These are phyloP conservation scores for Gossypium aridum DNA, from an alignment of 441 rosid genomes.

Conservation along the genomic window DNA sequence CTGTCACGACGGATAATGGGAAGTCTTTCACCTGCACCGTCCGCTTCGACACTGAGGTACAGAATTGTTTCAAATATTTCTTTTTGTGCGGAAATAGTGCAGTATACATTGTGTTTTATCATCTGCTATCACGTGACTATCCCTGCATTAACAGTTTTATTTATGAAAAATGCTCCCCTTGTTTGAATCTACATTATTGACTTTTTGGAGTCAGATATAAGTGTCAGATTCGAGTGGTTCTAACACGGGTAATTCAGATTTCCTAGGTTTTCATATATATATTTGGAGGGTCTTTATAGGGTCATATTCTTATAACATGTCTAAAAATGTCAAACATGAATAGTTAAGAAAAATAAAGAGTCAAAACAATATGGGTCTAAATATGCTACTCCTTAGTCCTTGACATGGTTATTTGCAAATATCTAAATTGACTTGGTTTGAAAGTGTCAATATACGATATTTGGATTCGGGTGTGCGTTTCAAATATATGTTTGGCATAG, in stretches of 20 bases:
- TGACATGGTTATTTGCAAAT: background rate
- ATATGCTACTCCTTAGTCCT: background rate
- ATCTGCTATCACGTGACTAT: background rate
- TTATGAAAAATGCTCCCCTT: background rate
- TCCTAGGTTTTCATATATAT: no score
- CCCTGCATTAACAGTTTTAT: background rate
- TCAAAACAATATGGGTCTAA: no score
- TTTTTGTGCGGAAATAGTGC: background rate
- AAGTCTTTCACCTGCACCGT: conserved; percentile 87
- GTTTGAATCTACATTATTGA: background rate
- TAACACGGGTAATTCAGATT: no score
- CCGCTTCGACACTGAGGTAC: conserved; percentile 97
- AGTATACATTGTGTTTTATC: background rate
- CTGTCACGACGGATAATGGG: conserved; percentile 74
- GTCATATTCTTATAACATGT: no score
- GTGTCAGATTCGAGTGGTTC: no score
- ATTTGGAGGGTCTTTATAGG: no score
- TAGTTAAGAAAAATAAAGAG: no score
- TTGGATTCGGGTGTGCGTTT: no score
- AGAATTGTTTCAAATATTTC: background rate
- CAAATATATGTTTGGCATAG: background rate
- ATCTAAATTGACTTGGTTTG: no score
- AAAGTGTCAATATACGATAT: no score
- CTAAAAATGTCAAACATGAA: no score
- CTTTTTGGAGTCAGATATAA: no score